Conservation (phyloP, 2,329 filamentous ascomycete species). For the Xylariaceae sp. region DNA sequence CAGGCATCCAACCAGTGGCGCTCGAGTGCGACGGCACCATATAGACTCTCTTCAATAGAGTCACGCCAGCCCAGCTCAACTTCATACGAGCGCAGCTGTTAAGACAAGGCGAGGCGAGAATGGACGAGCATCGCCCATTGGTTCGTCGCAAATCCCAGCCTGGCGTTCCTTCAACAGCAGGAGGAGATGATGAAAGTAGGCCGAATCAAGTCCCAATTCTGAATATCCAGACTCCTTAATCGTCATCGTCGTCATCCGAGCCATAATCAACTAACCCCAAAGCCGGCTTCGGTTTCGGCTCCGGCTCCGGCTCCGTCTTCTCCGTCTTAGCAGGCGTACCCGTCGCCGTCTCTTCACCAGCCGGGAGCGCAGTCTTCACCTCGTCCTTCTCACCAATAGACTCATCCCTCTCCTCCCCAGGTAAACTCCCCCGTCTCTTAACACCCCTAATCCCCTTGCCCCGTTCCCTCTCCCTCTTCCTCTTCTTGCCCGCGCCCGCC, state of each 20-base stretch:
- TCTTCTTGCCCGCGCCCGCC: conserved; percentile 37
- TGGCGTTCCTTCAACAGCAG: background rate
- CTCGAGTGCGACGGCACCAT: background rate
- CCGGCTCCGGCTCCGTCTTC: conserved; percentile 8
- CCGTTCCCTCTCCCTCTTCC: conserved; percentile 34
- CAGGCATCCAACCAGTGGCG: background rate
- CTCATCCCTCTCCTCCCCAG: no score
- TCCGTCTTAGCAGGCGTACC: conserved; percentile 8
- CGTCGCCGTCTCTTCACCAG: background rate
- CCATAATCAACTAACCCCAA: conserved; percentile 51
- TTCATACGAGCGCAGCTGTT: background rate
- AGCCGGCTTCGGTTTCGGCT: conserved; percentile 23
- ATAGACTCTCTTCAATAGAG: background rate
- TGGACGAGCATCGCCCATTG: background rate
- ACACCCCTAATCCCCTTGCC: conserved; percentile 26
- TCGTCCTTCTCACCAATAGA: conserved; percentile 9
- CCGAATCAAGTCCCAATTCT: no score
- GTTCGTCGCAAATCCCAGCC: background rate
- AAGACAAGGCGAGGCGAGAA: no score
- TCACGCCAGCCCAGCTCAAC: background rate
- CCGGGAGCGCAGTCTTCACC: background rate
- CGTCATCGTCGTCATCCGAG: conserved; percentile 49
- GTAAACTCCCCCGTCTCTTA: conserved; percentile 38
- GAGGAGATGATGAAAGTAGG: no score
- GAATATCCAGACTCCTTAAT: conserved; percentile 11